Base-by-base conservation (phyloP, 371 early-diverging fungal genomes). In the Rhizopus arrhizus region DNA sequence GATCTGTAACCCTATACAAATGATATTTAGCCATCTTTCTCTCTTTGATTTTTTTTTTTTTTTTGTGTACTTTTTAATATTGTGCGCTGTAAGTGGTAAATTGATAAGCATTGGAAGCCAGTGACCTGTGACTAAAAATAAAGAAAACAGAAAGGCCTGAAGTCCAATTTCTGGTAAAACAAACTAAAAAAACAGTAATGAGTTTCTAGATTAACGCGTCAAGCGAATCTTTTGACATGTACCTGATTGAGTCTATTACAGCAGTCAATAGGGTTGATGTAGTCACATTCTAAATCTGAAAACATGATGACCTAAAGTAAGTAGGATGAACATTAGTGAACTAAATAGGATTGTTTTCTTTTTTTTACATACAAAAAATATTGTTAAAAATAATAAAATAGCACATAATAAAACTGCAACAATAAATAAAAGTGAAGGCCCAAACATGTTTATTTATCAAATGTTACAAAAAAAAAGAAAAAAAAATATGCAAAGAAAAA, bases 231-330 rank as follows among this genome's bases (percentile, higher is more conserved):
- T 36, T 36, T 36, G 11, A 36, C 11, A 36, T 48, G 62, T 83
- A 92, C 95, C 84, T 89, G 91, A 72, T 96, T 96, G 62, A 96
- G 81, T 65, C 87, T 92, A 72, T 89, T 90, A 79, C 95, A 95
- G 51, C 95, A 85, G 72, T 96, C 97, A 68, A 96, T 95, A 10
- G 97, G 97, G 73, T 96, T 96, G 75, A 96, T 94, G 78, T 95
- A 96, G 69, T 96, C 97, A 81, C 92, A 91, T 82, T 95, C 93
- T 56, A 93, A 83, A 75, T 92, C 93, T 13, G 93, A 91, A 65
- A 92, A 91, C 90, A 90, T 89, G 69, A 92, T 91, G 62, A 91
- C 87, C 93, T 93, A 66, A 28, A 29, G 0, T 15, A 11, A 8
- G 4, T n/a, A 59, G 22, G 22, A 22, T 22, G 22, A 22, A 22